A percentile compares a stretch with the other conserved stretches of the same genome.
Conservation (phyloP, 2,329 filamentous ascomycete genomes). For the Amylocarpus encephaloides region DNA sequence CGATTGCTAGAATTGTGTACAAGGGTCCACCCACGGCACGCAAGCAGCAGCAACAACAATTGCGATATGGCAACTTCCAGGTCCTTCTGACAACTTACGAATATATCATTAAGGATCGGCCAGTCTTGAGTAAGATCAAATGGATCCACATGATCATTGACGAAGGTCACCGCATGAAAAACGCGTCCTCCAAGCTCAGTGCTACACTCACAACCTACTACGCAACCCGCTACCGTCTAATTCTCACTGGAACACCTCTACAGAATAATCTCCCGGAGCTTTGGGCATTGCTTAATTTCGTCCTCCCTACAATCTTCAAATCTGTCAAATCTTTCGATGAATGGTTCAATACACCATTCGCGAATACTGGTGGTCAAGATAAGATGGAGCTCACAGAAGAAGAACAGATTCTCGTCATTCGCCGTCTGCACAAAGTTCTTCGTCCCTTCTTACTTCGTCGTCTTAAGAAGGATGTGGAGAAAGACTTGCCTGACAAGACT, state of each 20-base stretch:
- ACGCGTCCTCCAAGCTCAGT: conserved; percentile 90
- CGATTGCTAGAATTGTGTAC: conserved; percentile 82
- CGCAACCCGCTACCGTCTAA: conserved; percentile 87
- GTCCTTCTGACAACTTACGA: conserved; percentile 96
- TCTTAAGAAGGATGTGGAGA: conserved; percentile 99
- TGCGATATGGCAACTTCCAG: conserved; percentile 92
- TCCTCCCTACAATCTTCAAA: conserved; percentile 97
- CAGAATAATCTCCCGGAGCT: conserved; percentile 96
- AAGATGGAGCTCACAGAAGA: conserved; percentile 99
- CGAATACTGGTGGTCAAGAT: conserved; percentile 94
- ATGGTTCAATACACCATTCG: conserved; percentile 99
- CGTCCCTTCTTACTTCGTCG: conserved; percentile 95
- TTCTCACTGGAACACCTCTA: conserved; percentile 92
- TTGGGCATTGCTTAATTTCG: conserved; percentile 98
- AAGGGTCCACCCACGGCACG: conserved; percentile 86
- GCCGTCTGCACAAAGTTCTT: conserved; percentile 94
- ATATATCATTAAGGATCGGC: conserved; percentile 98
- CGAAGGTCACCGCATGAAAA: conserved; percentile 99
- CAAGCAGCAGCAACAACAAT: conserved; percentile 87
- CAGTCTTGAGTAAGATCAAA: conserved; percentile 94
- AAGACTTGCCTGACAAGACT: conserved; percentile 96
- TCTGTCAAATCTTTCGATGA: conserved; percentile 98
- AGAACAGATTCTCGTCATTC: conserved; percentile 97
- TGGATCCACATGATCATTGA: conserved; percentile 99
- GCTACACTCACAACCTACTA: conserved; percentile 95